Base-by-base conservation (phyloP, 805 yeast genomes). In the Kazachstania bromeliacearum region DNA sequence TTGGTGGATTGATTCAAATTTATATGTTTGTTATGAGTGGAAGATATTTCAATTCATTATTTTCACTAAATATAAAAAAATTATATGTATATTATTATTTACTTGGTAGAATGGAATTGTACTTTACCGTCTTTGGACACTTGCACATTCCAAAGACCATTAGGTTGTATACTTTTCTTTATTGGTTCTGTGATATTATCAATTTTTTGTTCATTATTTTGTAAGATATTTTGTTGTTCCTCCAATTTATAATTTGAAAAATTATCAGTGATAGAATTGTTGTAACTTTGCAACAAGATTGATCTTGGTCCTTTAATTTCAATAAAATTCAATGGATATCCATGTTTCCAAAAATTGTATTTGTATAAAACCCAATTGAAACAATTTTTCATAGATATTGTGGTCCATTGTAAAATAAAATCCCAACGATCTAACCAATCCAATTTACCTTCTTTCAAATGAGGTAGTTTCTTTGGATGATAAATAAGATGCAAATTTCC, bases 241-340 rank as follows among this genome's bases (percentile, higher is more conserved):
- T 35, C 35, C 14, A 39, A n/a, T 12, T 14, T 22, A 28, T 36
- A 36, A 9, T 22, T 21, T 7, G 28, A 12, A 19, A 29, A 33
- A 24, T 17, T 36, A 19, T 37, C 40, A 2, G 34, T 7, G 6
- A 30, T 22, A 1, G 33, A 10, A 23, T 38, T 37, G 20, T 35
- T 36, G 16, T 33, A 38, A 14, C 38, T 55, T 41, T 59, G 64
- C 1, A 59, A 44, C n/a, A 58, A 38, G 7, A 59, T 21, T 7
- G 51, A 44, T 45, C 64, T 53, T 33, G 64, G 64, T 3, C 64
- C 64, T 22, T 42, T 45, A 3, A 59, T 47, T 34, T 46, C 48
- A n/a, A 57, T 37, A 29, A 49, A 54, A 21, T 42, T 45, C 8
- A 47, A 39, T 5, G 53, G 47, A 12, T 34, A 27, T 8, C 57